These are phyloP conservation scores for Incumbomyces lentus DNA, from an alignment of 2,329 filamentous ascomycete species.

Conservation along the genomic window DNA sequence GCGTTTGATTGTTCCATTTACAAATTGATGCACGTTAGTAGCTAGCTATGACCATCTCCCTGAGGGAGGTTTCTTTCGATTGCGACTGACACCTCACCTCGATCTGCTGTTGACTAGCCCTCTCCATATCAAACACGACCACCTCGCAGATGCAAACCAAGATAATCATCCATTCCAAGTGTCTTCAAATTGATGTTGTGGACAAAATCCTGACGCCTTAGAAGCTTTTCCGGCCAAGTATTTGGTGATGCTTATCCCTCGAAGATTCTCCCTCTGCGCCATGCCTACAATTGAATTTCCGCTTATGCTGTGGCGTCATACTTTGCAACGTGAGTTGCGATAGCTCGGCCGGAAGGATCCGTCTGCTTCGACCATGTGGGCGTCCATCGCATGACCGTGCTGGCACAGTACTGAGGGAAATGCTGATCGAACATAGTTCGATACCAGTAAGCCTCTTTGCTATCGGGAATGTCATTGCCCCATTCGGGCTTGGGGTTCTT, in stretches of 20 bases:
- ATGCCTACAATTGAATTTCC: background rate
- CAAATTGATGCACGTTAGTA: too few relatives aligned
- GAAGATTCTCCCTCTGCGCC: background rate
- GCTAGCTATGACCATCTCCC: too few relatives aligned
- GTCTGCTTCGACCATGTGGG: slow-evolving; percentile 96
- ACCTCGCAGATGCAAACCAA: too few relatives aligned
- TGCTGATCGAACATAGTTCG: slow-evolving; percentile 97
- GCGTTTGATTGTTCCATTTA: too few relatives aligned
- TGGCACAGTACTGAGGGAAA: slow-evolving; percentile 84
- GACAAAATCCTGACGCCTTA: background rate
- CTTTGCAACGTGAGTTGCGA: slow-evolving; percentile 64
- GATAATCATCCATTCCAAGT: background rate
- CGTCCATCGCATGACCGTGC: slow-evolving; percentile 91
- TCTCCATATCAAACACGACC: too few relatives aligned
- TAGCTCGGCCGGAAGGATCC: slow-evolving; percentile 84
- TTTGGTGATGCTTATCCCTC: background rate
- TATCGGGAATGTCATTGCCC: slow-evolving; percentile 85
- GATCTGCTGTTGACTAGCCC: too few relatives aligned
- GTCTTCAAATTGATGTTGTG: background rate
- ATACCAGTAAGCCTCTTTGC: slow-evolving; percentile 99
- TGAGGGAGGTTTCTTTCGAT: too few relatives aligned
- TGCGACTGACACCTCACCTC: too few relatives aligned
- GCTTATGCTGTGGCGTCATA: slow-evolving; percentile 38
- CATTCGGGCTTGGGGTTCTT: slow-evolving; percentile 96
- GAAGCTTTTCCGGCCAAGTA: background rate